phyloP scores from a whole-genome alignment of 768 basidiomycete genomes.

The Calocybe gangraenosa region DNA sequence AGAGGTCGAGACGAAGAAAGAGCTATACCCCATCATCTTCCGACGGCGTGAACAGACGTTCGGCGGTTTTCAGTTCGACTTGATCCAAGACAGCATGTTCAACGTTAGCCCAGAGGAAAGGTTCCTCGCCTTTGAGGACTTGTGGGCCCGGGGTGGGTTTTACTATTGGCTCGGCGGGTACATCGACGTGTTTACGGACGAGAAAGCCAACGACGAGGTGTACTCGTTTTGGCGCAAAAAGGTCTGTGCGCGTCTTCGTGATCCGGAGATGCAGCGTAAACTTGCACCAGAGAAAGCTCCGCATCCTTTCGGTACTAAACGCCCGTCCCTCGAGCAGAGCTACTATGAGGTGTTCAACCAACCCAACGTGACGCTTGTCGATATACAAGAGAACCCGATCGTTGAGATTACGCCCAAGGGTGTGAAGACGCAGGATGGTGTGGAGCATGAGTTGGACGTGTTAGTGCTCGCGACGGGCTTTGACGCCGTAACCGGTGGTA shows the following conservation, averaged over 20 bases:
- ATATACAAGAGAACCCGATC: constrained; percentile 18
- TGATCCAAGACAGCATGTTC: constrained; percentile 10
- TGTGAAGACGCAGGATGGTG: constrained; percentile 17
- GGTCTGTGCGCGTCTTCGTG: constrained; percentile 15
- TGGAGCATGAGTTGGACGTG: constrained; percentile 18
- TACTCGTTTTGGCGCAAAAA: constrained; percentile 24
- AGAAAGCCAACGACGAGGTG: constrained; percentile 17
- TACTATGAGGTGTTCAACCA: constrained; percentile 24
- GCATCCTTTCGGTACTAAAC: constrained; percentile 24
- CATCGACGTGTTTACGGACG: constrained; percentile 13
- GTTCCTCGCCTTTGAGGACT: constrained; percentile 16
- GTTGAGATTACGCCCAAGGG: constrained; percentile 18
- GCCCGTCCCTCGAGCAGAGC: constrained; percentile 17
- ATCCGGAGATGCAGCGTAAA: constrained; percentile 18
- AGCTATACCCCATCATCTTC: constrained; percentile 17
- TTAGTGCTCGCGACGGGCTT: constrained; percentile 22
- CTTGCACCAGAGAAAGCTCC: constrained; percentile 19
- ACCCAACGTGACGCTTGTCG: constrained; percentile 19
- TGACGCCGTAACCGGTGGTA: constrained; percentile 20
- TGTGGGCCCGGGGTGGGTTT: constrained; percentile 21
- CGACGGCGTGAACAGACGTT: constrained; percentile 18
- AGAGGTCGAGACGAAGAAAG: constrained; percentile 15
- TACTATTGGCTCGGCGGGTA: constrained; percentile 16
- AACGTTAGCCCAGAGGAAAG: constrained; percentile 19
- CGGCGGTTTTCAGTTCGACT: constrained; percentile 15